Conservation (phyloP, 1,284 basidiomycete genomes). For the Singerocomus inundabilis region DNA sequence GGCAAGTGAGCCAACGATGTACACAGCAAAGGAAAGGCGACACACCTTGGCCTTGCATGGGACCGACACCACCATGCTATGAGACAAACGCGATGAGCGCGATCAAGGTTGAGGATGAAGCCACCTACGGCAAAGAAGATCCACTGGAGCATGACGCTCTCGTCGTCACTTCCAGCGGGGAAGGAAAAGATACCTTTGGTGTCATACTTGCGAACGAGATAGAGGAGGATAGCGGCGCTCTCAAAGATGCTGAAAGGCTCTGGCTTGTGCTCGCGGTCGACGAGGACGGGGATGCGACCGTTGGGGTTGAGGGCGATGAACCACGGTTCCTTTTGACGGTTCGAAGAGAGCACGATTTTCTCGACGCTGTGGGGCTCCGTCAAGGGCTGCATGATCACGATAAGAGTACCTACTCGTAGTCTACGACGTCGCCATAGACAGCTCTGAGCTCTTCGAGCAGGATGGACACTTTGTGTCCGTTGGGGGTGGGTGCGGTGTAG, state of each 20-base stretch:
- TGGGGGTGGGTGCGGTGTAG: slow-evolving; percentile 66
- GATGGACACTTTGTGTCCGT: slow-evolving; percentile 63
- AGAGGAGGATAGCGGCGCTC: slow-evolving; percentile 57
- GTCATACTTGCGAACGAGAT: slow-evolving; percentile 55
- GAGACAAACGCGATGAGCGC: not conserved
- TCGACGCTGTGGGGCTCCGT: slow-evolving; percentile 37
- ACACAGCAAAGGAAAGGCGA: not conserved
- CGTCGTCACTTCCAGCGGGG: slow-evolving; percentile 39
- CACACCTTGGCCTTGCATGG: slow-evolving; percentile 47
- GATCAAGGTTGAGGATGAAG: not conserved
- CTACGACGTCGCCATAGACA: slow-evolving; percentile 46
- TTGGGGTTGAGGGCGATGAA: slow-evolving; percentile 59
- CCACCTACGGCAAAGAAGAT: slow-evolving; percentile 57
- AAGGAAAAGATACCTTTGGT: slow-evolving; percentile 53
- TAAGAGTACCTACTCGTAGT: slow-evolving; percentile 51
- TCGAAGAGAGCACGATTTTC: slow-evolving; percentile 49
- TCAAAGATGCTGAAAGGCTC: slow-evolving; percentile 56
- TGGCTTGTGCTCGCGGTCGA: slow-evolving; percentile 39
- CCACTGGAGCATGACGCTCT: slow-evolving; percentile 62
- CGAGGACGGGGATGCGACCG: slow-evolving; percentile 58
- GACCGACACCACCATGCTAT: slow-evolving; percentile 41
- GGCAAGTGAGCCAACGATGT: not conserved
- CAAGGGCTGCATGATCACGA: not conserved
- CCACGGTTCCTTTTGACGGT: slow-evolving; percentile 52
- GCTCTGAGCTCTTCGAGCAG: slow-evolving; percentile 70